Base-by-base conservation (phyloP, 78 protist species). In the Planoprotostelium fungivorum region DNA sequence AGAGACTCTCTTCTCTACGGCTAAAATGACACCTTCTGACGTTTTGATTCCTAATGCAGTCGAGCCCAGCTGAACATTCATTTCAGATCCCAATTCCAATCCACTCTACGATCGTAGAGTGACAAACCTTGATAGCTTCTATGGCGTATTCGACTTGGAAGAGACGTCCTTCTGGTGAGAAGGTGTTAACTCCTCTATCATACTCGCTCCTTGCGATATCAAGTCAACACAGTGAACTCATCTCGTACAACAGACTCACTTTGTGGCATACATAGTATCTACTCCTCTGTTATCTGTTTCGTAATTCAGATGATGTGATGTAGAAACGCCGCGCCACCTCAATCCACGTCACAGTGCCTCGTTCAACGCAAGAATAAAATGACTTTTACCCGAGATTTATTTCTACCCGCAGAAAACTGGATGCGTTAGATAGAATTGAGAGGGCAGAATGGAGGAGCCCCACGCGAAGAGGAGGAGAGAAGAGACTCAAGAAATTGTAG, bases 101-200 rank as follows among this genome's bases (percentile, higher is more conserved):
- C 83, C 88, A n/a, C 35, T 86, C 88, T 63, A 73, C 29, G 88
- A 84, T 29, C 87, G 63, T n/a, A 38, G 38, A 84, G 28, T 86
- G 29, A 63, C 94, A 85, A 37, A 98, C 97, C 96, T 99, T 97
- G 93, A 98, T 96, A 0, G 99, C 99, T 89, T 98, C 98, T 28
- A 98, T 90, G 29, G 99, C 99, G 84, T 99, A 99, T 88, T 99
- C 99, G 37, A 99, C 97, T 84, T 98, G 99, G 95, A 98, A 98
- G 9, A 98, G 87, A n/a, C 99, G 96, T n/a, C 99, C 99, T 88
- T 99, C 99, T 29, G 99, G 99, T 0, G 98, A 96, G 93, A 99
- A 99, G n/a, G 99, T 99, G 96, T 99, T 99, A 9, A 99, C 99
- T 73, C 99, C 99, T 0, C 99, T 96, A 36, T 99, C 99, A 37